phyloP scores from a whole-genome alignment of 805 yeast genomes.

The Saccharomyces kudriavzevii region DNA sequence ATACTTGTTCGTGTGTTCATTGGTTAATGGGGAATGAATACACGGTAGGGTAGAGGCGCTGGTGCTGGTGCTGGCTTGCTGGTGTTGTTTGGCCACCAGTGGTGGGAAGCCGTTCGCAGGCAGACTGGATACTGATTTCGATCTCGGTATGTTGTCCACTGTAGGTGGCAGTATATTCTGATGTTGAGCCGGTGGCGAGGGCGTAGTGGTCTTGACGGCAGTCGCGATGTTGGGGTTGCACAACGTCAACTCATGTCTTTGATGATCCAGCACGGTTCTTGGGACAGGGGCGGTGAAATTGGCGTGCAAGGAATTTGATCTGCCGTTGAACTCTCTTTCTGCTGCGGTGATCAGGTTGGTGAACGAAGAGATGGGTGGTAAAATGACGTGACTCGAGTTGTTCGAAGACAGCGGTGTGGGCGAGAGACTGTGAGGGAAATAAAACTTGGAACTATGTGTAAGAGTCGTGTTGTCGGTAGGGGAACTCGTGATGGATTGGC shows the following conservation, averaged over 20 bases:
- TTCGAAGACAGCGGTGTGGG: background rate
- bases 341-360: conserved; percentile 25
- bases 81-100: conserved; percentile 5
- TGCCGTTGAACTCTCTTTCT: conserved; percentile 14
- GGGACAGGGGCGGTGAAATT: background rate
- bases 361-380: conserved; percentile 28
- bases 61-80: background rate
- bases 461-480: background rate
- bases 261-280: background rate
- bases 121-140: conserved; percentile 14
- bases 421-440: background rate
- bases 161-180: background rate
- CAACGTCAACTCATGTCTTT: background rate
- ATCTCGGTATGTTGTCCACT: conserved; percentile 1
- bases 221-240: conserved; percentile 2
- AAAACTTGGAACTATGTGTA: background rate
- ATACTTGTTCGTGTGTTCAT: background rate
- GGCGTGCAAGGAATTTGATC: background rate
- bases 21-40: background rate
- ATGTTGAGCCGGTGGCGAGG: background rate
- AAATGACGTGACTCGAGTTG: conserved; percentile 5
- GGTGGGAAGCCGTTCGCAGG: conserved; percentile 19
- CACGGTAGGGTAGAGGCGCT: background rate
- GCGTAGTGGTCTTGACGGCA: conserved; percentile 6
- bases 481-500: background rate